A percentile compares a stretch with the other conserved stretches of the same genome.
These are phyloP conservation scores for Trichoderma oligosporum DNA, from an alignment of 2,329 filamentous ascomycete species.

Conservation along the genomic window DNA sequence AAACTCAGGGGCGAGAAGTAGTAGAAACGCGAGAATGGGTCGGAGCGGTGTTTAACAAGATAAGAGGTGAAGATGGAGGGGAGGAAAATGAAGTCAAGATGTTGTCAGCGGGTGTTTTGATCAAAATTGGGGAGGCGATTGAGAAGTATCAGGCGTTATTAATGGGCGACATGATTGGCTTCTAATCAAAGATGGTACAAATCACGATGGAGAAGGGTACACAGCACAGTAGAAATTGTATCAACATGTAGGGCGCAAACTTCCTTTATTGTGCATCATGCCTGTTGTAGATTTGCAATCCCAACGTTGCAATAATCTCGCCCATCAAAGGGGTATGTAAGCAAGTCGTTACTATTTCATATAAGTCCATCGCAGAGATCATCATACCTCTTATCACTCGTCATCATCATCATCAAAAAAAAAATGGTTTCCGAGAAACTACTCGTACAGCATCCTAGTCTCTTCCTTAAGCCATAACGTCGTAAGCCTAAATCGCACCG, in stretches of 20 bases:
- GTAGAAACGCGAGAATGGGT: conserved; percentile 89
- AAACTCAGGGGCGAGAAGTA: conserved; percentile 69
- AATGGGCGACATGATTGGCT: conserved; percentile 63
- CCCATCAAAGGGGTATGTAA: not conserved
- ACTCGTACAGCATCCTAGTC: not conserved
- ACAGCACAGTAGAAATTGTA: not conserved
- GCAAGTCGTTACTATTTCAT: not conserved
- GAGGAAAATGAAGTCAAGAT: conserved; percentile 79
- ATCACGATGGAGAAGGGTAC: not conserved
- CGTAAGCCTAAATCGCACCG: conserved; percentile 1
- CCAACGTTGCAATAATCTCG: no score
- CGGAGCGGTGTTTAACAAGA: conserved; percentile 65
- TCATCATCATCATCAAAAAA: not conserved
- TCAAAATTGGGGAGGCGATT: conserved; percentile 75
- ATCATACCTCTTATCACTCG: not conserved
- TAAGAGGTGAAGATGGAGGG: conserved; percentile 47
- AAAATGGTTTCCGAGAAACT: not conserved
- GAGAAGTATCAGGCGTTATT: conserved; percentile 75
- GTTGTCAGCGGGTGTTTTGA: conserved; percentile 70
- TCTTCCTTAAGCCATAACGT: not conserved
- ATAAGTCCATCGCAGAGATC: not conserved
- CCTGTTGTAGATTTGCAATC: no score
- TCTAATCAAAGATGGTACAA: conserved; percentile 19
- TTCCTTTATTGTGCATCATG: no score
- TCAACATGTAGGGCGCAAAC: no score